Conservation (phyloP, 2,329 filamentous ascomycete genomes). For the Hymenoscyphus infarciens region DNA sequence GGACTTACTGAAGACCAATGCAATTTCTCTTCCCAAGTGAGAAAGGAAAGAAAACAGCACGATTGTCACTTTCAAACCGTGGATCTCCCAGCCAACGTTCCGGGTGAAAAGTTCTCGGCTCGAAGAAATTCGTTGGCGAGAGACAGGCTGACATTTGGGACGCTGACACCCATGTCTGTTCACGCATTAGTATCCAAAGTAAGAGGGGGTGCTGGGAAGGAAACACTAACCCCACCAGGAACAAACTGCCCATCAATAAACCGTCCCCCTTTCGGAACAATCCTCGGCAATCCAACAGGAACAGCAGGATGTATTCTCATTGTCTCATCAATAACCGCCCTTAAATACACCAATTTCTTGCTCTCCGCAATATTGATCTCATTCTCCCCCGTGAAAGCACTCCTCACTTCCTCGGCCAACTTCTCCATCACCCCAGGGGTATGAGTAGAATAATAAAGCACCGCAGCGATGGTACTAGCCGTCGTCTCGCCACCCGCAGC, state of each 20-base stretch:
- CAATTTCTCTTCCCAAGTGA: slow-evolving; percentile 19
- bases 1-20: slow-evolving; percentile 19
- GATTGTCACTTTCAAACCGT: slow-evolving; percentile 16
- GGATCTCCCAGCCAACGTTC: slow-evolving; percentile 36
- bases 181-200: background rate
- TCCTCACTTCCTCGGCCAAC: slow-evolving; percentile 40
- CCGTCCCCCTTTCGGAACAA: slow-evolving; percentile 3
- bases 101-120: slow-evolving; percentile 29
- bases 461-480: slow-evolving; percentile 19
- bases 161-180: slow-evolving; percentile 1
- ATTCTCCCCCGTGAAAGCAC: slow-evolving; percentile 32
- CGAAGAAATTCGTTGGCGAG: slow-evolving; percentile 15
- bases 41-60: slow-evolving; percentile 19
- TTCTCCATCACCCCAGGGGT: slow-evolving; percentile 35
- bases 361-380: slow-evolving; percentile 5
- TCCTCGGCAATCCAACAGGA: slow-evolving; percentile 8
- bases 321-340: slow-evolving; percentile 13
- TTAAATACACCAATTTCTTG: slow-evolving; percentile 11
- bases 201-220: too few species aligned
- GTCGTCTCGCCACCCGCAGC: slow-evolving; percentile 21
- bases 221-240: slow-evolving; percentile 3
- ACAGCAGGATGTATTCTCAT: slow-evolving; percentile 16
- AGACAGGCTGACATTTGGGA: slow-evolving; percentile 3
- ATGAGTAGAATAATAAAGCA: slow-evolving; percentile 25
- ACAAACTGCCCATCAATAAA: slow-evolving; percentile 7